phyloP scores from a whole-genome alignment of 176 grass and related monocot genomes.

The Raddia guianensis region DNA sequence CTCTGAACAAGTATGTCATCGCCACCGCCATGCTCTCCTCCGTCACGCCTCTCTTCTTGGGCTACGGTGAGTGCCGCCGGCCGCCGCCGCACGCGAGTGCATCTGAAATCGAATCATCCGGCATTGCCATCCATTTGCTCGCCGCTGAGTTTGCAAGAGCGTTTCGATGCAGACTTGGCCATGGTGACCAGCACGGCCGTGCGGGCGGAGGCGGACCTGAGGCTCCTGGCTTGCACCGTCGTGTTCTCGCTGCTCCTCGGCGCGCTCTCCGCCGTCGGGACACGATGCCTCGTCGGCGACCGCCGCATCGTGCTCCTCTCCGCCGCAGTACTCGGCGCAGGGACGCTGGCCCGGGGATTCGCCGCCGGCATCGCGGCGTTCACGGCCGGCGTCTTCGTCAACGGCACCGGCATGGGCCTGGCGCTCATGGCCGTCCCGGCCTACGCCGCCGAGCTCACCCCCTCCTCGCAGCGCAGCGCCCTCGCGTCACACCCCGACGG shows the following conservation, averaged over 20 bases:
- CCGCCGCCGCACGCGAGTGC: background rate
- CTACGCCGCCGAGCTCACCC: slow-evolving; percentile 40
- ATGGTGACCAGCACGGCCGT: slow-evolving; percentile 40
- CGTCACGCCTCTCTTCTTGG: slow-evolving; percentile 44
- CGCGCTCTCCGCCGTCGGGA: background rate
- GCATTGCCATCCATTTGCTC: background rate
- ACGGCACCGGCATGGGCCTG: slow-evolving; percentile 43
- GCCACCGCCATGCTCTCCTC: slow-evolving; percentile 26
- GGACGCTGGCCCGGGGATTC: slow-evolving; percentile 29
- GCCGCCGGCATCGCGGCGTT: slow-evolving; percentile 21
- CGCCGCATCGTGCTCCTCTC: slow-evolving; percentile 40
- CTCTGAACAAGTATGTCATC: slow-evolving; percentile 14
- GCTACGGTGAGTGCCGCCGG: slow-evolving; percentile 32
- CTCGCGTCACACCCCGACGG: slow-evolving; percentile 49
- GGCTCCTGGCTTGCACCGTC: slow-evolving; percentile 40
- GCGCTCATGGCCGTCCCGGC: slow-evolving; percentile 45
- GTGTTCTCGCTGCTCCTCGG: slow-evolving; percentile 26
- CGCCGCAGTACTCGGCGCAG: slow-evolving; percentile 25
- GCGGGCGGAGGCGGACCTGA: slow-evolving; percentile 34
- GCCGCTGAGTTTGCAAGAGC: background rate
- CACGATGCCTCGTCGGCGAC: slow-evolving; percentile 30
- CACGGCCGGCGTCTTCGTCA: slow-evolving; percentile 39
- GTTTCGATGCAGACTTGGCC: slow-evolving; percentile 45
- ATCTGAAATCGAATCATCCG: background rate
- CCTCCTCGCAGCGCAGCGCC: slow-evolving; percentile 6